Evolutionary conservation across 2,329 filamentous ascomycete genomes (phyloP), one percentile per base, ranked within the genome.

Genomic region (Orbilia ellipsospora): DNA sequence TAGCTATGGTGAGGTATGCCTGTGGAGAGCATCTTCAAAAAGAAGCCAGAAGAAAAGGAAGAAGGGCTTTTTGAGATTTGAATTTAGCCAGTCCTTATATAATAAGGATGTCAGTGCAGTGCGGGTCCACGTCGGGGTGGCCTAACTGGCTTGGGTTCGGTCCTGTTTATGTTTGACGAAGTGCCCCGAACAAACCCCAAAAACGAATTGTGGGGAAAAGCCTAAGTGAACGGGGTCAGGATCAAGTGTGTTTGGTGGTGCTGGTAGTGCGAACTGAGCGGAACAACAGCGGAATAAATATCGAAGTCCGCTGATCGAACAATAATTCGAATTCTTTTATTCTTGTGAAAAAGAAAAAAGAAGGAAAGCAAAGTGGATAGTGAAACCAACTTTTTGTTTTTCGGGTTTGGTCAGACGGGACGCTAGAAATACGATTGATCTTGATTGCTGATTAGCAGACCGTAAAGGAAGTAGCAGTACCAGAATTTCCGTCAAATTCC

Each of bases 11-110:
- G 78, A 77, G 79, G 79, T 78, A 80, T 79, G 68, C 78, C 77
- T 75, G 79, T 77, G 55, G 79, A 80, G 61, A 80, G 78, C 78
- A 80, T 80, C 79, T 79, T 80, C 69, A 45, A 65, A 72, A 59
- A 60, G 54, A 61, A 31, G 45, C 15, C 54, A 52, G 64, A 28
- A 62, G 66, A 68, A 65, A 36, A 36, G 10, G 31, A 50, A 67
- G 55, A 62, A 48, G 48, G 44, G 13, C 70, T 50, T 68, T 67
- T 67, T 50, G 40, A 31, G 42, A 63, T 72, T 63, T 57, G 56
- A 74, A 62, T 67, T 74, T 74, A 68, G 56, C 70, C 70, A 74
- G 70, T 66, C 70, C 63, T 74, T 74, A 74, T 74, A 74, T 74
- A 74, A 74, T 74, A 68, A 51, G 52, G 54, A 57, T 70, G 45